A percentile compares a stretch with the other conserved stretches of the same genome.
Evolutionary conservation across 1,284 basidiomycete species (phyloP).

Genomic region (Tremellales sp.): DNA sequence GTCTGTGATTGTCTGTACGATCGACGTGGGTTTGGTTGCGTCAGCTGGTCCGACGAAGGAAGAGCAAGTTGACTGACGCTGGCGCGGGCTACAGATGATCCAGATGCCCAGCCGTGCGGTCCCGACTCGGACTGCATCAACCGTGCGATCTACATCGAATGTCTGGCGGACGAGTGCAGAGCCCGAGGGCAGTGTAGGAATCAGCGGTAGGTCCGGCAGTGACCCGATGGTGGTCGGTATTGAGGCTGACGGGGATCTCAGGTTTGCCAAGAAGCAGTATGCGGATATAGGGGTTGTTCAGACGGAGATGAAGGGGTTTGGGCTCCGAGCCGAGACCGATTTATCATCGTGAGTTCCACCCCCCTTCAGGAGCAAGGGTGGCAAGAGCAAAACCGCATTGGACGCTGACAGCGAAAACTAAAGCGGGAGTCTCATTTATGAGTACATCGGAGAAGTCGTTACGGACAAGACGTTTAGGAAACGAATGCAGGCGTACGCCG

Average conservation of each 20-base stretch:
- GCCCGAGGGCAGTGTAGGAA: constrained; percentile 82
- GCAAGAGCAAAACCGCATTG: too few relatives aligned
- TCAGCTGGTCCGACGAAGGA: neutral
- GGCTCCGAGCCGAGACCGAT: constrained; percentile 70
- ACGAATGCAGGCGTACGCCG: constrained; percentile 89
- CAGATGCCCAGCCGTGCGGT: constrained; percentile 74
- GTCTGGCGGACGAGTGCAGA: constrained; percentile 79
- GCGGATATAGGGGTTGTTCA: constrained; percentile 83
- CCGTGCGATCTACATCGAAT: constrained; percentile 94
- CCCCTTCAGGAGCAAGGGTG: too few relatives aligned
- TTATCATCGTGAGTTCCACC: constrained; percentile 64
- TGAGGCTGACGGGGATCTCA: constrained; percentile 41
- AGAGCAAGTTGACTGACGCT: constrained; percentile 14
- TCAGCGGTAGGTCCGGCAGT: constrained; percentile 65
- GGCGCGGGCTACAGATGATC: constrained; percentile 38
- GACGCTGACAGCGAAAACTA: constrained; percentile 4
- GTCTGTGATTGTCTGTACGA: constrained; percentile 85
- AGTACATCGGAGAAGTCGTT: constrained; percentile 97
- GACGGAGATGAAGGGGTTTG: constrained; percentile 95
- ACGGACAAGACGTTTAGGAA: constrained; percentile 81
- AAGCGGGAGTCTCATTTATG: constrained; percentile 89
- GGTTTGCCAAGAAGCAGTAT: constrained; percentile 83
- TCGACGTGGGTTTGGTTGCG: constrained; percentile 60
- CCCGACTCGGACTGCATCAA: constrained; percentile 92
- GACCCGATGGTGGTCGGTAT: neutral